Evolutionary conservation across 176 grass and related monocot genomes (phyloP).

Genomic region (Guadua angustifolia): DNA sequence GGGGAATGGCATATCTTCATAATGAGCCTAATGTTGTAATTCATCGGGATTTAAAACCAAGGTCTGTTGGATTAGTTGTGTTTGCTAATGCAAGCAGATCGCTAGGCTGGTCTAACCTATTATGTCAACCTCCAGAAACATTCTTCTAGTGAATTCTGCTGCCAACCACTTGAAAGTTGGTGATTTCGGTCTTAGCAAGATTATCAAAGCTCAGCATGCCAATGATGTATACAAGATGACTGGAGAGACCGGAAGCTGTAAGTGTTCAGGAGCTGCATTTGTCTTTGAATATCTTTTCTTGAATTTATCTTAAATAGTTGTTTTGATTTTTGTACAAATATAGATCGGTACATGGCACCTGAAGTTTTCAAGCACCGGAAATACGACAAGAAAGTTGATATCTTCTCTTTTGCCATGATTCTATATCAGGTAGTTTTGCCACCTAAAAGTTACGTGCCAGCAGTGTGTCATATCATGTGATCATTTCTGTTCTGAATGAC

Average conservation of each 20-base stretch:
- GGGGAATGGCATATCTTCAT: constrained; percentile 99
- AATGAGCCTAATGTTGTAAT: constrained; percentile 99
- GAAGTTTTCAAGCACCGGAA: constrained; percentile 99
- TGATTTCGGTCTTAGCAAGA: constrained; percentile 97
- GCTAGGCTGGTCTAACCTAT: constrained; percentile 35
- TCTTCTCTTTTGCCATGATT: constrained; percentile 99
- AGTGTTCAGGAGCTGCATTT: constrained; percentile 47
- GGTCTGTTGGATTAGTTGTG: constrained; percentile 50
- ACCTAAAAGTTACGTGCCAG: constrained; percentile 14
- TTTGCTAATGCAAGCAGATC: constrained; percentile 31
- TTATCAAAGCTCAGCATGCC: constrained; percentile 87
- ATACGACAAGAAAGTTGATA: constrained; percentile 99
- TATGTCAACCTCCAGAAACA: constrained; percentile 70
- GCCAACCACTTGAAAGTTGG: constrained; percentile 98
- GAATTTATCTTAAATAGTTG: constrained; percentile 19
- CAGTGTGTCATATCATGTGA: not conserved
- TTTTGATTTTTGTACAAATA: constrained; percentile 29
- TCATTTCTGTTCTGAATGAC: constrained; percentile 23
- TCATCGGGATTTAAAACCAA: constrained; percentile 96
- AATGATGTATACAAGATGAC: constrained; percentile 99
- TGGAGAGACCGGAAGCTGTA: constrained; percentile 98
- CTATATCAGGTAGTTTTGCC: constrained; percentile 77
- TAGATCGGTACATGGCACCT: constrained; percentile 98
- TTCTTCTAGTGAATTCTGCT: constrained; percentile 91
- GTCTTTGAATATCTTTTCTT: constrained; percentile 28